Base-by-base conservation (phyloP, 768 basidiomycete genomes). In the Leccinum subgranulosum region DNA sequence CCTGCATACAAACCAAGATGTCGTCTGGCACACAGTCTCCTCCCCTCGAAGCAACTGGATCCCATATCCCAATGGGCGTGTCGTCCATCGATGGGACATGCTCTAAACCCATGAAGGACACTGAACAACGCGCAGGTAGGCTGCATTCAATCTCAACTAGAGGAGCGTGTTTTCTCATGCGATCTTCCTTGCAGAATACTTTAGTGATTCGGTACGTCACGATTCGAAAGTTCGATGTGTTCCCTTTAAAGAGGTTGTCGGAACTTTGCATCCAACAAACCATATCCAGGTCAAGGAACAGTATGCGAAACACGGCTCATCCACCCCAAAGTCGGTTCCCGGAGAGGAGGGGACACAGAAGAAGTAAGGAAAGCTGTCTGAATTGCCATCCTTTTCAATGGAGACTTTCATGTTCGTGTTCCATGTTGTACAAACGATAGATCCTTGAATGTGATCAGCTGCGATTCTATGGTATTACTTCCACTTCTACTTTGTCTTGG, bases 21-120 rank as follows among this genome's bases (percentile, higher is more conserved):
- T 29, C 68, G 19, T 64, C 68, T 54, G 82, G 82, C 31, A 81
- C 82, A 2, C 75, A 83, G 36, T 83, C 83, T n/a, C 82, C 81
- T 8, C 81, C 82, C 21, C 77, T 82, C 48, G 80, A 80, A 65
- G 76, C 76, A 14, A 79, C 79, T 1, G 78, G 72, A 39, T 73
- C 76, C n/a, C 71, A 79, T 25, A 59, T 74, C 51, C 78, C 80
- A 6, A 77, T 82, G 79, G 79, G 81, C 21, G 75, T 75, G 11
- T 76, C 79, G 14, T 80, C 76, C 50, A 79, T 81, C 7, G 62
- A 75, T 31, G 69, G 73, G 62, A 57, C 65, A 48, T 59, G 76
- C 66, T 54, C 74, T 61, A 69, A 60, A 66, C 75, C 54, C 56
- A 72, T 55, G 72, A 71, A 41, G 72, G 81, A 83, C 56, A 53